phyloP scores from a whole-genome alignment of 2,329 filamentous ascomycete species.

The Sporothrix inflata region DNA sequence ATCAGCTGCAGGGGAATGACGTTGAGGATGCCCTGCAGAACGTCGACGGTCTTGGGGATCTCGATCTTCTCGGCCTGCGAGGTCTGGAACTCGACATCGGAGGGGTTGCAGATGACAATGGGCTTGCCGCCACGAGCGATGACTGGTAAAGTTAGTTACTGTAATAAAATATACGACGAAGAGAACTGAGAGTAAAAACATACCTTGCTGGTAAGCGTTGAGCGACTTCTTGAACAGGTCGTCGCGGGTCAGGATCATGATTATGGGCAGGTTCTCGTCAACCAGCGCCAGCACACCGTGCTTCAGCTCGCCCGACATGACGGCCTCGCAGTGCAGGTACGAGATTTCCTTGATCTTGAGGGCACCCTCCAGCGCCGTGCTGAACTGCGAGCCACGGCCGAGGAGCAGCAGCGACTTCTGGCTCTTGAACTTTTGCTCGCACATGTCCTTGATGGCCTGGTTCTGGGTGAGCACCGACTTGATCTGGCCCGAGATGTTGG shows the following conservation, averaged over 20 bases:
- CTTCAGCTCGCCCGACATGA: slow-evolving; percentile 99
- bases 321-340: slow-evolving; percentile 98
- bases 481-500: slow-evolving; percentile 88
- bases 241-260: slow-evolving; percentile 98
- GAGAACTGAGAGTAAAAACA: slow-evolving; percentile 39
- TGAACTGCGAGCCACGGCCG: slow-evolving; percentile 94
- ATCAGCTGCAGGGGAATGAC: slow-evolving; percentile 97
- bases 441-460: slow-evolving; percentile 91
- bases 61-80: slow-evolving; percentile 96
- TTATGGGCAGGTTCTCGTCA: slow-evolving; percentile 97
- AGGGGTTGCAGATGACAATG: slow-evolving; percentile 96
- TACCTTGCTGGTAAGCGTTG: slow-evolving; percentile 97
- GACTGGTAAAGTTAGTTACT: slow-evolving; percentile 57
- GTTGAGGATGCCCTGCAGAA: slow-evolving; percentile 94
- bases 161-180: neutral
- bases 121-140: slow-evolving; percentile 94
- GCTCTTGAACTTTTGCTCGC: slow-evolving; percentile 89
- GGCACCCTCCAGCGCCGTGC: slow-evolving; percentile 94
- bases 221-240: slow-evolving; percentile 98
- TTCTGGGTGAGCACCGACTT: slow-evolving; percentile 89
- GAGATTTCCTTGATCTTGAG: slow-evolving; percentile 99
- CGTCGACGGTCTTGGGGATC: slow-evolving; percentile 93
- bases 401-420: slow-evolving; percentile 95
- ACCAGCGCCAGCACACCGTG: slow-evolving; percentile 97
- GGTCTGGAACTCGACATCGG: slow-evolving; percentile 84